Conservation (phyloP, 805 yeast genomes). For the Saturnispora sanitii region DNA sequence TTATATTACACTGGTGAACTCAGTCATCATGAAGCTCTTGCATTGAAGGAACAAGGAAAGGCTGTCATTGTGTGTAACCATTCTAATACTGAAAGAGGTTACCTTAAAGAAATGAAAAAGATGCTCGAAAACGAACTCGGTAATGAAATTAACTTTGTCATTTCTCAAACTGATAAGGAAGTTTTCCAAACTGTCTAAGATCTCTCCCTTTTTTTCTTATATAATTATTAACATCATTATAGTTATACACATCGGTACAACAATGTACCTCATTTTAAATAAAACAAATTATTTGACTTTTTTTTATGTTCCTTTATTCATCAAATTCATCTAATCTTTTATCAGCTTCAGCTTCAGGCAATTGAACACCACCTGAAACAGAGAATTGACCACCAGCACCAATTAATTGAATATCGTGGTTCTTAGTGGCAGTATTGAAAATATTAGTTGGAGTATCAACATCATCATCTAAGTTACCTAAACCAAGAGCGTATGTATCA, state of each 20-base stretch:
- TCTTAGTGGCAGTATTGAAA: conserved; percentile 86
- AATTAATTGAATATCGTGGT: conserved; percentile 55
- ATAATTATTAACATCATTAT: not conserved
- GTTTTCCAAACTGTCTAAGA: conserved; percentile 33
- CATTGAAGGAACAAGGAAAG: conserved; percentile 58
- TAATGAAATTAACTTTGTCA: conserved; percentile 31
- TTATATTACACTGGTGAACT: conserved; percentile 84
- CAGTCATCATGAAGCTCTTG: conserved; percentile 85
- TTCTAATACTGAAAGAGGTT: conserved; percentile 88
- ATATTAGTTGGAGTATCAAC: conserved; percentile 82
- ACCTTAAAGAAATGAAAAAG: conserved; percentile 41
- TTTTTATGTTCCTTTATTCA: conserved; percentile 18
- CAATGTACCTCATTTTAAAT: too few species aligned
- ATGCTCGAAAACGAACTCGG: conserved; percentile 29
- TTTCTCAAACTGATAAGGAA: conserved; percentile 54
- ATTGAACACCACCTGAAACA: conserved; percentile 69
- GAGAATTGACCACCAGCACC: conserved; percentile 98
- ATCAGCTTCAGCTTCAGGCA: conserved; percentile 43
- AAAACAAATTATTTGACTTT: not conserved
- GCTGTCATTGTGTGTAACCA: conserved; percentile 77
- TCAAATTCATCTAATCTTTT: conserved; percentile 43
- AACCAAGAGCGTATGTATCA: conserved; percentile 92
- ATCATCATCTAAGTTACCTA: conserved; percentile 78
- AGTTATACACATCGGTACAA: not conserved
- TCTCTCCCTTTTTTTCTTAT: too few species aligned